Percentiles rank a stretch among this genome's conserved stretches.
These are phyloP conservation scores for Ammopiptanthus mongolicus DNA, from an alignment of 306 rosid genomes.

Conservation along the genomic window DNA sequence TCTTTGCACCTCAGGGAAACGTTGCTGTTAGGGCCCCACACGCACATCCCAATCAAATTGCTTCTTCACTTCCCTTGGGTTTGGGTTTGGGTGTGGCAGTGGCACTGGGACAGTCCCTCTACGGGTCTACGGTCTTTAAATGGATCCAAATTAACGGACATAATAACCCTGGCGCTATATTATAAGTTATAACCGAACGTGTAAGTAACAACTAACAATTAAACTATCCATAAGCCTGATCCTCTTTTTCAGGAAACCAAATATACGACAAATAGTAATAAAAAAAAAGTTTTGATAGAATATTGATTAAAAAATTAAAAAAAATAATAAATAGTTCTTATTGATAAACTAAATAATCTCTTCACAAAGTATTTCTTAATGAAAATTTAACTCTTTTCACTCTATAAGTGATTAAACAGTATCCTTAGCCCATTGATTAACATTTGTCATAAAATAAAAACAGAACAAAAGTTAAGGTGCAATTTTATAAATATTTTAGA, in stretches of 20 bases:
- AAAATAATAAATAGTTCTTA: too few relatives aligned
- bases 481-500: too few relatives aligned
- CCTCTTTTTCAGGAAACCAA: conserved; percentile 5
- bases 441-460: too few relatives aligned
- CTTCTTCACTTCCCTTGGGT: background rate
- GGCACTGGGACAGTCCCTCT: background rate
- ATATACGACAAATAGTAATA: background rate
- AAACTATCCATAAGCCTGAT: background rate
- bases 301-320: too few relatives aligned
- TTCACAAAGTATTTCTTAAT: too few relatives aligned
- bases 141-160: conserved; percentile 35
- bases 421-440: too few relatives aligned
- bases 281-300: too few relatives aligned
- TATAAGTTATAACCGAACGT: background rate
- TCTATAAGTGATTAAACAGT: too few relatives aligned
- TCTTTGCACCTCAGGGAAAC: background rate
- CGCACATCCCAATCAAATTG: background rate
- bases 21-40: conserved; percentile 12
- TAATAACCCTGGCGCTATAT: too few relatives aligned
- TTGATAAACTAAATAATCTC: too few relatives aligned
- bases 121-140: background rate
- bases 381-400: too few relatives aligned
- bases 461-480: too few relatives aligned
- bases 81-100: background rate
- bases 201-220: background rate